Evolutionary conservation across 257 asterid genomes (phyloP), one percentile per base, ranked within the genome.

Genomic region (Parsonsia alboflavescens): DNA sequence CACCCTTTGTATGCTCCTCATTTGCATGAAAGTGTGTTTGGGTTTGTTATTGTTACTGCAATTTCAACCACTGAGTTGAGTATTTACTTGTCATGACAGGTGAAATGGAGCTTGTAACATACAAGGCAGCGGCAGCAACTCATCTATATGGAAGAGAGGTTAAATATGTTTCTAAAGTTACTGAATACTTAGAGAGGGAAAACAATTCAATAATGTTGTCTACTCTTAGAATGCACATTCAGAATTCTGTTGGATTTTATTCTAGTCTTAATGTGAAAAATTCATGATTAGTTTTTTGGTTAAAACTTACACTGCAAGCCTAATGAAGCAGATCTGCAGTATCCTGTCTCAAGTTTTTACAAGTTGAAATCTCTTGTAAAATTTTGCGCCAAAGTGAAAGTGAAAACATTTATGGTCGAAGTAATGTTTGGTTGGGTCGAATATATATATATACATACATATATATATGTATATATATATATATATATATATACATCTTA

Each of bases 71-170:
- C 22, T 24, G 15, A 21, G 30, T 46, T 54, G 8, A 46, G 12
- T 56, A 13, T 67, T 56, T 42, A 10, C 33, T 62, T 79, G 9
- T 64, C 68, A 28, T 33, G 22, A 28, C 96, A 93, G 98, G 89
- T 58, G 95, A 94, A 71, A 45, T 84, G 83, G 83, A 83, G 86
- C 85, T 83, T 22, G 49, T 87, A 76, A 84, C 93, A 7, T 82
- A 77, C 80, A 94, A 94, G 82, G 99, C 97, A 39, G 93, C 97
- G 30, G 84, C 80, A 5, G 97, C 96, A 54, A 81, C 88, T 7
- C 85, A 90, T 81, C 84, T 94, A 0, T 92, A 92, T 30, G 97
- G 99, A n/a, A 83, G 82, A 15, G 89, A 81, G 46, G 82, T 85
- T 42, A 71, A 49, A 42, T 92, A 89, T 72, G 92, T 89, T 5